Evolutionary conservation across 1,284 basidiomycete species (phyloP), one percentile per base, ranked within the genome.

Genomic region (Ustilago trichophora): DNA sequence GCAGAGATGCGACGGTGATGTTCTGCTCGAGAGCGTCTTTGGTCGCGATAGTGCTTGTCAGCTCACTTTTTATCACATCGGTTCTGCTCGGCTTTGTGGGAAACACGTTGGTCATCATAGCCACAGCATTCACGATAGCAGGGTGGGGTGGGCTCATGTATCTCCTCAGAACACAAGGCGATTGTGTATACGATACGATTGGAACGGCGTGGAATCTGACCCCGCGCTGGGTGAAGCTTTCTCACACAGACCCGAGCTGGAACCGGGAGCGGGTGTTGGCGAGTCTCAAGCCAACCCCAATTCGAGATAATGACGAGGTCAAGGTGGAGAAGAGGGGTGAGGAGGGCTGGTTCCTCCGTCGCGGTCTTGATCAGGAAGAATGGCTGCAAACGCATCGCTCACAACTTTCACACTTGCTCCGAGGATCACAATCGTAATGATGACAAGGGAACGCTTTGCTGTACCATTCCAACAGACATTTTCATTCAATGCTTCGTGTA

Each of bases 61-160:
- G 3, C 15, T 15, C 22, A 2, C 18, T 38, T 1, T 40, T 64
- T 2, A 6, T 35, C n/a, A 41, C 18, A 2, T 15, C 26, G 2
- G 15, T 55, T n/a, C 43, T 58, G 6, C 40, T 46, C 34, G 45
- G 4, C 4, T 9, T 43, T 15, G n/a, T 65, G 12, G 95, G 94
- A 75, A 93, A 73, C 85, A 93, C 84, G 91, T 92, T 69, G 62
- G 57, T 73, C 33, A 41, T 84, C 83, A 82, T 82, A 90, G 93
- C 92, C 82, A 96, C 91, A 68, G 92, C 93, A 84, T 95, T 60
- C 3, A 19, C 95, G 85, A 96, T 98, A 75, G 91, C 13, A 2
- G 24, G 21, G 0, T 56, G 57, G 57, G 29, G 24, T 11, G 21
- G 34, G 16, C 25, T 56, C 27, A 60, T 38, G 42, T 45, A 40